Conservation (phyloP, 148 eudicot genomes). For the Rhododendron mucronatum region DNA sequence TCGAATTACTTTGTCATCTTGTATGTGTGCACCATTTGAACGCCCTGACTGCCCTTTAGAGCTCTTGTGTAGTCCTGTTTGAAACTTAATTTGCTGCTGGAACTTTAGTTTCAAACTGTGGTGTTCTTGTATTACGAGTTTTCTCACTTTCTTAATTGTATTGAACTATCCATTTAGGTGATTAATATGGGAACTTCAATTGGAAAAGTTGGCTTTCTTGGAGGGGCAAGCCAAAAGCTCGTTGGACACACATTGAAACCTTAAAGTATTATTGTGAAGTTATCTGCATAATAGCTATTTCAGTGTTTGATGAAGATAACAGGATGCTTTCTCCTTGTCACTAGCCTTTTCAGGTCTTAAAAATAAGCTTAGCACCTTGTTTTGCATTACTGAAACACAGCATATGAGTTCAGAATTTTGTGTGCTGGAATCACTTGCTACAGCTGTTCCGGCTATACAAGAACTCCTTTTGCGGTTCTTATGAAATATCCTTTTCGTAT, state of each 20-base stretch:
- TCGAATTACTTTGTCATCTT: not conserved
- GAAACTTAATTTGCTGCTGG: not conserved
- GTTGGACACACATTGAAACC: slow-evolving; percentile 89
- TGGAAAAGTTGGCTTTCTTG: slow-evolving; percentile 83
- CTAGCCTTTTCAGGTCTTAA: too few species aligned
- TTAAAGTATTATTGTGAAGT: slow-evolving; percentile 52
- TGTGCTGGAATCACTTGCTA: too few species aligned
- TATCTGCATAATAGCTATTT: not conserved
- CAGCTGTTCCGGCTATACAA: too few species aligned
- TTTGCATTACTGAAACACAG: too few species aligned
- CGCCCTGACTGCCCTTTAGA: not conserved
- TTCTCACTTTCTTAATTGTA: not conserved
- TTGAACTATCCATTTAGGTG: slow-evolving; percentile 41
- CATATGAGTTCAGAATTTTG: too few species aligned
- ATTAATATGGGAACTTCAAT: slow-evolving; percentile 89
- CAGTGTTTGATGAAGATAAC: not conserved
- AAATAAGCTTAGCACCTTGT: too few species aligned
- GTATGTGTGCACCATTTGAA: not conserved
- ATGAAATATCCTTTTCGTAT: too few species aligned
- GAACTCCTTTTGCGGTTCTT: too few species aligned
- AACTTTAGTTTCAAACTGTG: not conserved
- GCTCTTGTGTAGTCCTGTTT: too few species aligned
- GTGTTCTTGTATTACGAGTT: not conserved
- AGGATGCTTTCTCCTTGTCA: too few species aligned
- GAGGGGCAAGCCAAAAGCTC: slow-evolving; percentile 52